A percentile compares a stretch with the other conserved stretches of the same genome.
These are phyloP conservation scores for Wallacemonas rigidus DNA, from an alignment of 208 protist species.

Conservation along the genomic window DNA sequence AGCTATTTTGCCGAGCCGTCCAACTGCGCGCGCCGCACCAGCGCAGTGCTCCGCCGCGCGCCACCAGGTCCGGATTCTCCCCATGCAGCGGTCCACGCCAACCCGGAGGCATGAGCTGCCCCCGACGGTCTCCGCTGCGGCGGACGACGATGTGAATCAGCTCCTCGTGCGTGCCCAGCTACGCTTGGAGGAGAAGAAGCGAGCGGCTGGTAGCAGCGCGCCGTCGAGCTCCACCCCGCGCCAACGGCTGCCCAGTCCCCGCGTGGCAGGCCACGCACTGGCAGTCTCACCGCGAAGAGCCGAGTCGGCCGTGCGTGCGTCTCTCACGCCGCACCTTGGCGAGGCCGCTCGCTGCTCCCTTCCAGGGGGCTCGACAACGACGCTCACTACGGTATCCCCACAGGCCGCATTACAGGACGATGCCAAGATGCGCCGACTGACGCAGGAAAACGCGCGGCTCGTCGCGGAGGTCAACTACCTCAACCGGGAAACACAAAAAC, in stretches of 20 bases:
- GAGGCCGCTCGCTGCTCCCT: neutral
- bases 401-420: slow-evolving; percentile 13
- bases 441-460: slow-evolving; percentile 49
- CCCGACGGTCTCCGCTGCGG: neutral
- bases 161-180: slow-evolving; percentile 50
- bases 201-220: neutral
- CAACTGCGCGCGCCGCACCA: neutral
- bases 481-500: slow-evolving; percentile 44
- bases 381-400: neutral
- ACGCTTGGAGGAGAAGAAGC: slow-evolving; percentile 40
- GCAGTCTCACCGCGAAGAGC: neutral
- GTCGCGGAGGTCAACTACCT: slow-evolving; percentile 57
- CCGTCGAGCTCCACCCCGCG: neutral
- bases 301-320: neutral
- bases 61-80: neutral
- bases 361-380: neutral
- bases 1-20: neutral
- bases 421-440: slow-evolving; percentile 34
- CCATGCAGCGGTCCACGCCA: neutral
- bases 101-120: neutral
- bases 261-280: neutral
- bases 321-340: neutral
- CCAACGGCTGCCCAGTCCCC: slow-evolving; percentile 4
- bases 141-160: slow-evolving; percentile 27
- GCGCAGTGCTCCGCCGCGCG: neutral